A percentile compares a stretch with the other conserved stretches of the same genome.
These are phyloP conservation scores for Oryza australiensis DNA, from an alignment of 176 grass and related monocot species.

Conservation along the genomic window DNA sequence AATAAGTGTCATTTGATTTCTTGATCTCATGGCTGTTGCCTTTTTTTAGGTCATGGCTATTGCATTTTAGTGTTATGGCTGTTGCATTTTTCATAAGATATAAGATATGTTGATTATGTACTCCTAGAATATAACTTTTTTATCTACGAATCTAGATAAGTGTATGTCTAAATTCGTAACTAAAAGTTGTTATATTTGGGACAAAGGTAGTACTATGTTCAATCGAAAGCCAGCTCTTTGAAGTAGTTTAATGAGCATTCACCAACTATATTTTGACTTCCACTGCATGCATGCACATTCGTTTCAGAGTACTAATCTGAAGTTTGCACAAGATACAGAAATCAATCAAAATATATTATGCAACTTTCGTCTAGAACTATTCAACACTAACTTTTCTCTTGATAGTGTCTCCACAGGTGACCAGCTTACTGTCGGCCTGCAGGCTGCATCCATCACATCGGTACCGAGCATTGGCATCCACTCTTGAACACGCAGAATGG, in stretches of 20 bases:
- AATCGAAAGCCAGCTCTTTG: conserved; percentile 4
- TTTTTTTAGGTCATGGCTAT: background rate
- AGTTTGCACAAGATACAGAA: background rate
- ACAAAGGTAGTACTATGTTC: too few relatives aligned
- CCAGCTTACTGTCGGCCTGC: background rate
- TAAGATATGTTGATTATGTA: background rate
- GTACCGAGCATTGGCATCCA: background rate
- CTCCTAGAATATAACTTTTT: too few relatives aligned
- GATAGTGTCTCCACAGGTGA: conserved; percentile 1
- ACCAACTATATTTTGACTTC: background rate
- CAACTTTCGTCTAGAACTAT: background rate
- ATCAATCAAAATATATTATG: background rate
- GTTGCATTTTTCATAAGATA: background rate
- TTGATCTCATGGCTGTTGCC: background rate
- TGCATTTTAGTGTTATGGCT: conserved; percentile 11
- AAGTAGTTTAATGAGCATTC: background rate
- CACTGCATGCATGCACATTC: background rate
- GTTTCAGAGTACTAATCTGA: background rate
- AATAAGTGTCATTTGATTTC: background rate
- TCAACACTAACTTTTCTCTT: conserved; percentile 1
- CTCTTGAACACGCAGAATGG: background rate
- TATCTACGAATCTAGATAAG: too few relatives aligned
- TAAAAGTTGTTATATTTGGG: too few relatives aligned
- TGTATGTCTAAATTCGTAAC: too few relatives aligned
- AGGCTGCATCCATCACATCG: background rate